Base-by-base conservation (phyloP, 805 yeast genomes). In the Clavispora fructus region DNA sequence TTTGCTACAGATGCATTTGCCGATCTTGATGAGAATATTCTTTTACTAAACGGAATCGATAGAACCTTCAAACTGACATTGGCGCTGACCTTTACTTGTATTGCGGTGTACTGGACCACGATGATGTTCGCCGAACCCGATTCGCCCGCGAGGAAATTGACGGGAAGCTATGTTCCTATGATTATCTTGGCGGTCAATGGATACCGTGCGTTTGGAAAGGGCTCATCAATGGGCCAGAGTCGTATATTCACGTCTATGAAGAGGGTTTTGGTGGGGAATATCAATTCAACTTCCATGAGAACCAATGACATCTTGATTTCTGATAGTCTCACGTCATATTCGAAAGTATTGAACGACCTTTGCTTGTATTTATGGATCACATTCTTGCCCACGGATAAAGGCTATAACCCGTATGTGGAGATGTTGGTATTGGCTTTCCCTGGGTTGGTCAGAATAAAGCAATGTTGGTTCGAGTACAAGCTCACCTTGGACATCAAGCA, bases 301-400 rank as follows among this genome's bases (percentile, higher is more conserved):
- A 78, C 86, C 14, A 85, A 87, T 45, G 97, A 92, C 60, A 86
- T 92, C 33, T 64, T 94, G 40, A 62, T 91, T 12, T 80, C 96
- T 7, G 99, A 92, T 67, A 81, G 90, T 6, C 69, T 94, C 40
- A 85, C 95, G 0, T 89, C 97, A 0, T 89, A 85, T 60, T 71
- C 88, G 4, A 82, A 82, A 58, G 86, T 89, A 0, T 57, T 88
- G 41, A 83, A 86, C 40, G 98, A 94, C 63, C 65, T 85, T 17
- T 75, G 77, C 4, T 70, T 85, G 31, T 78, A 79, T 53, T 27
- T 77, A 3, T 75, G 87, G 60, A 42, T 69, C 66, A 48, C 61
- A 61, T 53, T 67, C 68, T 38, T 50, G 26, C 55, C 58, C n/a
- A 27, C 43, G 4, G 35, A 41, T 13, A 8, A 42, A 13, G 12